Conservation (phyloP, 331 rosid species). For the Quercus lobata region DNA sequence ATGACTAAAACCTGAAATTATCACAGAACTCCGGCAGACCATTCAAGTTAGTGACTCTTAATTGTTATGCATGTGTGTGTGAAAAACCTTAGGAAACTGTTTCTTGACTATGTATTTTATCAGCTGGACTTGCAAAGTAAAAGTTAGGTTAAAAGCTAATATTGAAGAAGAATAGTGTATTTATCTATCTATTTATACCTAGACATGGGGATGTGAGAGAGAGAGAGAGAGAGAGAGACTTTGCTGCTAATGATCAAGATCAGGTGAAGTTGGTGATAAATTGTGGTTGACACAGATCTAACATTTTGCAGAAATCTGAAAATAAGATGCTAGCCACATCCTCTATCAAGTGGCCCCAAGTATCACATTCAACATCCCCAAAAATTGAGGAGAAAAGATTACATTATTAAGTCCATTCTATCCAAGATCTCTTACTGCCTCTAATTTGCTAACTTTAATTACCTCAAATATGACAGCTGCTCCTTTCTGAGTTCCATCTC, state of each 20-base stretch:
- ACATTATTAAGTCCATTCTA: neutral
- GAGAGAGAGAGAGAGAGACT: no score
- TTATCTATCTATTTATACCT: no score
- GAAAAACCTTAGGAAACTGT: no score
- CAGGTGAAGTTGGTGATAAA: neutral
- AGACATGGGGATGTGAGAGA: no score
- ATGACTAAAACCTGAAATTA: neutral
- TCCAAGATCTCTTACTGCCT: neutral
- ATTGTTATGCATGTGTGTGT: no score
- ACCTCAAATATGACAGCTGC: constrained; percentile 93
- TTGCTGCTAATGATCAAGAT: neutral
- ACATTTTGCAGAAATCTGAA: neutral
- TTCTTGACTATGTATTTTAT: no score
- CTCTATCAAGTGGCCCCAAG: neutral
- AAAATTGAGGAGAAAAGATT: neutral
- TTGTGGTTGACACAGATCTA: neutral
- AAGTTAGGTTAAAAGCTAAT: no score
- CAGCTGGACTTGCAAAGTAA: no score
- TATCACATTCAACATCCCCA: neutral
- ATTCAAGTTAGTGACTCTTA: neutral
- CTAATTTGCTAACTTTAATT: constrained; percentile 4
- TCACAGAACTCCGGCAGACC: neutral
- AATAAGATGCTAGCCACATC: neutral
- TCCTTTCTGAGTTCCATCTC: constrained; percentile 97
- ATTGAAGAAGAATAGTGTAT: no score